phyloP scores from a whole-genome alignment of 495 filamentous ascomycete species.

The Podospora australis region DNA sequence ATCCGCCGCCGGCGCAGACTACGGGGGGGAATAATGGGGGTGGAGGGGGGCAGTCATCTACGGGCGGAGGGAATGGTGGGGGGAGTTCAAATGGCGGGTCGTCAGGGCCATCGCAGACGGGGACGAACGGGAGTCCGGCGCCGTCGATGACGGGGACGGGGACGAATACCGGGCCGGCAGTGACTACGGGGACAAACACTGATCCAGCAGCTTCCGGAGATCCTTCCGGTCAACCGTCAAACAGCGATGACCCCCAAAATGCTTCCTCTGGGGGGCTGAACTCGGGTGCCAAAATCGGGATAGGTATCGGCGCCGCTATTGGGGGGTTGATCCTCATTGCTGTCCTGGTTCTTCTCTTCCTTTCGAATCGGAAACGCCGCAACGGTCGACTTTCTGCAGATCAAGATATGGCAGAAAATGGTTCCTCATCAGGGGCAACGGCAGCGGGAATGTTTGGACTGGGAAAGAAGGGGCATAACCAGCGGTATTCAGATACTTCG shows the following conservation, averaged over 20 bases:
- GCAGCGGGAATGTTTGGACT: not conserved
- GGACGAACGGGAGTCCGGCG: not conserved
- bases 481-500: not conserved
- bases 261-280: conserved; percentile 8
- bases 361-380: conserved; percentile 4
- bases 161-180: not conserved
- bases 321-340: conserved; percentile 12
- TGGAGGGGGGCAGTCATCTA: not conserved
- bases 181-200: not conserved
- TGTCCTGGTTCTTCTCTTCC: conserved; percentile 3
- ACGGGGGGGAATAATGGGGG: not conserved
- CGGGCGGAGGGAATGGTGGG: not conserved
- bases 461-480: not conserved
- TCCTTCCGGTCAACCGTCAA: not conserved
- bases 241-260: not conserved
- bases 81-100: not conserved
- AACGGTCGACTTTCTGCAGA: not conserved
- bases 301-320: conserved; percentile 14
- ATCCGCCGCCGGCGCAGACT: not conserved
- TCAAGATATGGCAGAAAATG: too few species aligned
- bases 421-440: too few species aligned
- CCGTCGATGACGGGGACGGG: not conserved
- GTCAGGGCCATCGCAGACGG: not conserved
- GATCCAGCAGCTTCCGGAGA: not conserved
- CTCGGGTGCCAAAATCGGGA: conserved; percentile 15